phyloP scores from a whole-genome alignment of 805 yeast species.

The Kregervanrija fluxuum region DNA sequence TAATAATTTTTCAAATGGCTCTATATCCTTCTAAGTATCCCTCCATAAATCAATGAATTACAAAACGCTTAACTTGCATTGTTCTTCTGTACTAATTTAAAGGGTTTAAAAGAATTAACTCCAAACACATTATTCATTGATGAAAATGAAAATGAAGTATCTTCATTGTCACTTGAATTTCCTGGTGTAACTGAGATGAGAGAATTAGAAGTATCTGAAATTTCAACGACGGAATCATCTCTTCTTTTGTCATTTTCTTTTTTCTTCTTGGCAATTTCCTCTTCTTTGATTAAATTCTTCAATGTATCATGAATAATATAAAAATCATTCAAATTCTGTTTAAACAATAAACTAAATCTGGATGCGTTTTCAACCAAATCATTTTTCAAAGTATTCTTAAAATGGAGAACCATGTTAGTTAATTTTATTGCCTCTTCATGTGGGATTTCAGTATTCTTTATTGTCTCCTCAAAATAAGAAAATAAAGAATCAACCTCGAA shows the following conservation, averaged over 20 bases:
- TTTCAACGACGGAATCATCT: slow-evolving; percentile 6
- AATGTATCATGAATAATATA: slow-evolving; percentile 20
- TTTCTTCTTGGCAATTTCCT: not conserved
- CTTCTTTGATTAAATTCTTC: slow-evolving; percentile 12
- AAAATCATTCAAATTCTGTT: slow-evolving; percentile 24
- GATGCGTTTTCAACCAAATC: slow-evolving; percentile 18
- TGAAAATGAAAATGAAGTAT: slow-evolving; percentile 3
- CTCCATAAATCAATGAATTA: too few relatives aligned
- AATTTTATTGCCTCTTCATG: slow-evolving; percentile 11
- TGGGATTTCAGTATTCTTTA: slow-evolving; percentile 7
- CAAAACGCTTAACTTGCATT: not conserved
- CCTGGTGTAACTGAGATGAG: not conserved
- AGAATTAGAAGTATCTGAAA: slow-evolving; percentile 6
- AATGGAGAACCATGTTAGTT: slow-evolving; percentile 9
- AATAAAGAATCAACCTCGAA: slow-evolving; percentile 13
- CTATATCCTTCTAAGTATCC: too few relatives aligned
- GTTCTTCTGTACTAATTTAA: slow-evolving; percentile 6
- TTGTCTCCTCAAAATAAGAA: slow-evolving; percentile 6
- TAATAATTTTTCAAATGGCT: too few relatives aligned
- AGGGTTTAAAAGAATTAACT: slow-evolving; percentile 4
- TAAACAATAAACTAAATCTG: slow-evolving; percentile 17
- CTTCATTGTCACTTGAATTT: not conserved
- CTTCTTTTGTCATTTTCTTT: not conserved
- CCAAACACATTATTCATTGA: not conserved
- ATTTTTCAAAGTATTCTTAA: slow-evolving; percentile 14